phyloP scores from a whole-genome alignment of 345 rosid species.

The Dipteronia dyeriana region DNA sequence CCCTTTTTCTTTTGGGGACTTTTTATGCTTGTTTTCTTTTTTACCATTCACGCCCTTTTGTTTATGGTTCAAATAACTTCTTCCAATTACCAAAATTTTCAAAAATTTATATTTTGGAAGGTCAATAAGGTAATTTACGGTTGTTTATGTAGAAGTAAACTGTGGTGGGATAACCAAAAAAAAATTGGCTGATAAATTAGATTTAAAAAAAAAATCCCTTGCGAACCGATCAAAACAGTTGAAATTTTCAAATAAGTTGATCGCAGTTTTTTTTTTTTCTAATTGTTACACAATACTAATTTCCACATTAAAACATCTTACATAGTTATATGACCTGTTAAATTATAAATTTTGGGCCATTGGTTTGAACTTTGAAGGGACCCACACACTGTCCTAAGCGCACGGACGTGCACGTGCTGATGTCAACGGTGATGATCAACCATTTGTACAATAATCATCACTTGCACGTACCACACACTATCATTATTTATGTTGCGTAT shows the following conservation, averaged over 20 bases:
- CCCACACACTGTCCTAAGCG: neutral
- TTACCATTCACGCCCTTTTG: conserved; percentile 3
- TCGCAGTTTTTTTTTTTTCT: neutral
- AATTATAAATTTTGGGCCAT: neutral
- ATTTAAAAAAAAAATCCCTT: neutral
- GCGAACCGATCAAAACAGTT: conserved; percentile 8
- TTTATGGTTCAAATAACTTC: neutral
- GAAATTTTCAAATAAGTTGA: conserved; percentile 11
- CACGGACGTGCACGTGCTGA: conserved; percentile 27
- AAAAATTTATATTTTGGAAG: neutral
- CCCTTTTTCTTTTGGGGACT: conserved; percentile 32
- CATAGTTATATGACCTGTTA: neutral
- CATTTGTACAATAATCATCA: conserved; percentile 21
- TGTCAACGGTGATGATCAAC: conserved; percentile 19
- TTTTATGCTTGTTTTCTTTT: neutral
- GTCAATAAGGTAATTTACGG: neutral
- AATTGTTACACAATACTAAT: neutral
- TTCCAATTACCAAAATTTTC: neutral
- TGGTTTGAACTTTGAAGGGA: neutral
- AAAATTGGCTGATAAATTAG: too few species aligned
- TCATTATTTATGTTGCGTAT: conserved; percentile 14
- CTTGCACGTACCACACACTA: conserved; percentile 18
- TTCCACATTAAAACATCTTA: neutral
- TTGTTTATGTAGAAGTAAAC: too few species aligned
- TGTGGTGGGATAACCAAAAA: too few species aligned